Percentiles rank a stretch among this genome's conserved stretches.
Conservation (phyloP, 106 monocot genomes). For the Hemerocallis citrina region DNA sequence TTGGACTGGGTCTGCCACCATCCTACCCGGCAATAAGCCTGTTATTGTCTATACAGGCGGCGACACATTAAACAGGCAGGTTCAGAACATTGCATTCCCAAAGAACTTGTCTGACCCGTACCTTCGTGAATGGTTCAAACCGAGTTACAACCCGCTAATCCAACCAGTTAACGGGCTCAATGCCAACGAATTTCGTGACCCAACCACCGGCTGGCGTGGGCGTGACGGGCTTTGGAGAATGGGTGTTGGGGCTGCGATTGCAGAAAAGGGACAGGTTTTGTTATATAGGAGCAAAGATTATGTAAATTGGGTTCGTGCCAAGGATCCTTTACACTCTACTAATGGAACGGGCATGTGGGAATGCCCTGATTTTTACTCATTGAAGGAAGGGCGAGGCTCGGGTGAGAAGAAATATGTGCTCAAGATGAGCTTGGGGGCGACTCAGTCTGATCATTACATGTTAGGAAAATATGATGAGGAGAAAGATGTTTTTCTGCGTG, state of each 20-base stretch:
- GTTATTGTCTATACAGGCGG: conserved; percentile 51
- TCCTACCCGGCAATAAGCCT: conserved; percentile 29
- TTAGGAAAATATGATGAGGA: conserved; percentile 19
- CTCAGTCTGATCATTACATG: conserved; percentile 19
- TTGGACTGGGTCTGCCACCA: conserved; percentile 48
- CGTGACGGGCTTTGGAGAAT: conserved; percentile 28
- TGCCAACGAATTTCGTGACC: conserved; percentile 14
- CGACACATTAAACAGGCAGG: conserved; percentile 10
- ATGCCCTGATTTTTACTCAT: conserved; percentile 6
- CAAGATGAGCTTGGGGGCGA: conserved; percentile 11
- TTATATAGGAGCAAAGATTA: conserved; percentile 24
- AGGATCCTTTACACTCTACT: conserved; percentile 4
- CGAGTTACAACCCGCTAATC: conserved; percentile 27
- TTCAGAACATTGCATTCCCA: conserved; percentile 43
- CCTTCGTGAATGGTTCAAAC: conserved; percentile 41
- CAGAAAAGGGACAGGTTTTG: conserved; percentile 1
- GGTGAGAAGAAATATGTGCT: conserved; percentile 12
- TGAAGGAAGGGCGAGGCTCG: too few relatives aligned
- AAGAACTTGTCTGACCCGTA: conserved; percentile 43
- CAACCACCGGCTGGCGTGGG: conserved; percentile 19
- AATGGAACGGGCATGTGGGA: conserved; percentile 13
- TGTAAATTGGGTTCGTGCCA: conserved; percentile 13
- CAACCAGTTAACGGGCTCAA: conserved; percentile 1
- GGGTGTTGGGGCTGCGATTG: conserved; percentile 4
- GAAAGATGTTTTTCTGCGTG: conserved; percentile 38